Conservation (phyloP, 108 stramenopile species). For the Nitzschia inconspicua region DNA sequence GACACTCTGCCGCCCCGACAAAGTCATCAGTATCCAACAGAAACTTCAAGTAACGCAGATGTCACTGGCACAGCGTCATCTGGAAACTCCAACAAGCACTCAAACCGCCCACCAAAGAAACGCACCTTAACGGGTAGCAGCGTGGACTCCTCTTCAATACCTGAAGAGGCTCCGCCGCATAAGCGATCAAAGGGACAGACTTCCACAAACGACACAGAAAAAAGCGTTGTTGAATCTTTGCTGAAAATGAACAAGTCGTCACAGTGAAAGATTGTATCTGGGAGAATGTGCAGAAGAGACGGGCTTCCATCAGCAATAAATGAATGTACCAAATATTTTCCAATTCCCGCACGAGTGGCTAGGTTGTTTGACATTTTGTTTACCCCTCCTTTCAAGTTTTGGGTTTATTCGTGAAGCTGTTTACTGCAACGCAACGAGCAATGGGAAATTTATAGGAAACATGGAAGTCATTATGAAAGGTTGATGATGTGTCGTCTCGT, state of each 20-base stretch:
- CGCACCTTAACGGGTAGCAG: slow-evolving; percentile 2
- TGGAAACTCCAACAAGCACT: background rate
- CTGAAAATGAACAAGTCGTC: slow-evolving; percentile 42
- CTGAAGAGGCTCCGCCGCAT: background rate
- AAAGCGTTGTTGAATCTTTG: slow-evolving; percentile 58
- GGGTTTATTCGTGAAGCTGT: too few relatives aligned
- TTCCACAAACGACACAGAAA: slow-evolving; percentile 30
- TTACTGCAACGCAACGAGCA: too few relatives aligned
- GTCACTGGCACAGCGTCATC: background rate
- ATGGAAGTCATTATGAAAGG: too few relatives aligned
- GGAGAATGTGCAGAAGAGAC: too few relatives aligned
- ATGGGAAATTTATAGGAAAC: too few relatives aligned
- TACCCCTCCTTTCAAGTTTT: too few relatives aligned
- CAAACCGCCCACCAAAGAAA: slow-evolving; percentile 35
- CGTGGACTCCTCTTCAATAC: background rate
- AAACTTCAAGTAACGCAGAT: slow-evolving; percentile 5
- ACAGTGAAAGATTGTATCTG: slow-evolving; percentile 8
- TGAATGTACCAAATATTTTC: too few relatives aligned
- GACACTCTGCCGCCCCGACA: background rate
- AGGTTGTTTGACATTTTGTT: too few relatives aligned
- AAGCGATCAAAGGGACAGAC: slow-evolving; percentile 3
- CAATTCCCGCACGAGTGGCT: too few relatives aligned
- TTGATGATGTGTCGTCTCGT: too few relatives aligned
- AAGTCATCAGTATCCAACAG: background rate
- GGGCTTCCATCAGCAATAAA: too few relatives aligned